Percentiles rank a stretch among this genome's conserved stretches.
These are phyloP conservation scores for Adansonia grandidieri DNA, from an alignment of 441 rosid species.

Conservation along the genomic window DNA sequence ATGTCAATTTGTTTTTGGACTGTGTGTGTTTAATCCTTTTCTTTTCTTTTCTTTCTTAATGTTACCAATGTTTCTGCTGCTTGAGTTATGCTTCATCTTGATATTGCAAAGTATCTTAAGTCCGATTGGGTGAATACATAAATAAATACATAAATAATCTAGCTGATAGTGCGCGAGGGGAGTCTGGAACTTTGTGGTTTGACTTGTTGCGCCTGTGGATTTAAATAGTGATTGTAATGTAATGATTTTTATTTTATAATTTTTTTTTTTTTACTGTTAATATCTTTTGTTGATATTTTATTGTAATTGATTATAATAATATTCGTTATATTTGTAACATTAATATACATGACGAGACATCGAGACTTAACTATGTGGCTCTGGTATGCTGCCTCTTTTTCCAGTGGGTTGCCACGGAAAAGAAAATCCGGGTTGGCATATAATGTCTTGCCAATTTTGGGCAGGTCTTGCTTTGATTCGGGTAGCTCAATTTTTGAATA, in stretches of 20 bases:
- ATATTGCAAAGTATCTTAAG: neutral
- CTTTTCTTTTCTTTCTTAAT: neutral
- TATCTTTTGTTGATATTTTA: no score
- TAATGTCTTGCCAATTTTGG: conserved; percentile 19
- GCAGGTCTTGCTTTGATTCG: conserved; percentile 26
- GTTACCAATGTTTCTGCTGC: neutral
- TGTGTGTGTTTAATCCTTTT: neutral
- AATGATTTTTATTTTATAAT: no score
- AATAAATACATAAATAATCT: neutral
- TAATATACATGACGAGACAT: no score
- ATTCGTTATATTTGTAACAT: no score
- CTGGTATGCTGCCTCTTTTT: neutral
- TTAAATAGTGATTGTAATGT: no score
- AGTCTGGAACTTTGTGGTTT: neutral
- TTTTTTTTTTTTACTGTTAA: no score
- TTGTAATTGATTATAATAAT: no score
- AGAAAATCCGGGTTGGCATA: neutral
- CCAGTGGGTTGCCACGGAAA: neutral
- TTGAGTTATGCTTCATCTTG: conserved; percentile 2
- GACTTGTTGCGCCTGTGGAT: neutral
- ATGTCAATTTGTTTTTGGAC: conserved; percentile 6
- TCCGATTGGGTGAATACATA: neutral
- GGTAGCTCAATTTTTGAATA: conserved; percentile 25
- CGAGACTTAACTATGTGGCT: neutral
- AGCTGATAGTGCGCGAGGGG: neutral